These are phyloP conservation scores for Monosporascus sp. DNA, from an alignment of 2,329 filamentous ascomycete genomes.

Conservation along the genomic window DNA sequence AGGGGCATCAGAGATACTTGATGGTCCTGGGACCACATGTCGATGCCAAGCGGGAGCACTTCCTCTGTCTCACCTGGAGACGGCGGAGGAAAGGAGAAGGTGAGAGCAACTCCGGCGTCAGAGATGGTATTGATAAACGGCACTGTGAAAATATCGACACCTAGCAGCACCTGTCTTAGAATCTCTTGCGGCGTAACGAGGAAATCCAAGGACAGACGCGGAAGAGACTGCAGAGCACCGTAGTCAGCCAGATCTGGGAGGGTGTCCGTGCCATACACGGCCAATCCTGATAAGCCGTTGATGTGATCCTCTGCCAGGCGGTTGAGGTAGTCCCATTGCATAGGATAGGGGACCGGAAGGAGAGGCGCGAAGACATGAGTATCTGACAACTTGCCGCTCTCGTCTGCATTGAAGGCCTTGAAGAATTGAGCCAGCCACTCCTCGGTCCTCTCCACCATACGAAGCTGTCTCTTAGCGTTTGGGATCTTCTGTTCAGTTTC, in stretches of 20 bases:
- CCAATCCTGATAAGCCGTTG: constrained; percentile 60
- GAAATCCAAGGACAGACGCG: constrained; percentile 66
- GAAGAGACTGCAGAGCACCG: constrained; percentile 53
- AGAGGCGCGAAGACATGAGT: constrained; percentile 59
- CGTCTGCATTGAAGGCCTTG: constrained; percentile 31
- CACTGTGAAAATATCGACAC: constrained; percentile 74
- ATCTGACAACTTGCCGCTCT: constrained; percentile 22
- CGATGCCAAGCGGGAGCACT: constrained; percentile 58
- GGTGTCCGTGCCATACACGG: constrained; percentile 70
- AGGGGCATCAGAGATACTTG: constrained; percentile 61
- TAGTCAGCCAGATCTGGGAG: constrained; percentile 61
- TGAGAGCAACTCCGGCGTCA: constrained; percentile 79
- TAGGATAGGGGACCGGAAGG: constrained; percentile 67
- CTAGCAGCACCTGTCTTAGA: constrained; percentile 68
- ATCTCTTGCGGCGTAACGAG: constrained; percentile 66
- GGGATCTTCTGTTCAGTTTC: constrained; percentile 30
- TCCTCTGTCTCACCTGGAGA: constrained; percentile 11
- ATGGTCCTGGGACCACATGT: constrained; percentile 69
- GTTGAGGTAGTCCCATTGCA: constrained; percentile 77
- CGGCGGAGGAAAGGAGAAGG: constrained; percentile 65
- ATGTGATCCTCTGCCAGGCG: constrained; percentile 61
- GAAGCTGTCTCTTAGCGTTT: constrained; percentile 67
- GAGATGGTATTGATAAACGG: constrained; percentile 71
- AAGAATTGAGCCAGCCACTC: constrained; percentile 72
- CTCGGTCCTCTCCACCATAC: constrained; percentile 83